Evolutionary conservation across 257 asterid genomes (phyloP).

Genomic region (Thymus mandschuricus): DNA sequence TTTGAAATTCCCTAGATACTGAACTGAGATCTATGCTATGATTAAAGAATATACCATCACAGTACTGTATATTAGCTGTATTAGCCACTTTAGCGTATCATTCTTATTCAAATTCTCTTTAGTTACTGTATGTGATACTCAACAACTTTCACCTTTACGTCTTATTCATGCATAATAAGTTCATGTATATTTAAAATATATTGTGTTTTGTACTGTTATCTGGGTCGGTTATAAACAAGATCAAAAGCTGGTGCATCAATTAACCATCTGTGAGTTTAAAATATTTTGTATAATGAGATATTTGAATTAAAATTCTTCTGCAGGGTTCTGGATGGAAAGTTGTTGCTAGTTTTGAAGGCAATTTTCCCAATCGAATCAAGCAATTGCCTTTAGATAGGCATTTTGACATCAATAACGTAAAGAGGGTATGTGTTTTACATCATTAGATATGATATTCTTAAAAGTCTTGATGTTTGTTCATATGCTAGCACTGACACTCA

Average conservation of each 20-base stretch:
- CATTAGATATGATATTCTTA: constrained; percentile 5
- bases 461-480: constrained; percentile 5
- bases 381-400: constrained; percentile 94
- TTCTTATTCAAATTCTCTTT: background rate
- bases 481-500: constrained; percentile 31
- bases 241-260: too few relatives aligned
- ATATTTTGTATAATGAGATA: too few relatives aligned
- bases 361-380: constrained; percentile 92
- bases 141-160: background rate
- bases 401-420: constrained; percentile 84
- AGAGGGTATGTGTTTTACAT: constrained; percentile 55
- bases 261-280: too few relatives aligned
- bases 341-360: constrained; percentile 97
- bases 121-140: background rate
- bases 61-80: too few relatives aligned
- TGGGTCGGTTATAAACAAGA: too few relatives aligned
- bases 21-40: background rate
- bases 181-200: too few relatives aligned
- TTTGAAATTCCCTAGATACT: background rate
- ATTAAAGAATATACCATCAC: background rate
- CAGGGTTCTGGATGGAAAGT: constrained; percentile 99
- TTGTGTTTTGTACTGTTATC: too few relatives aligned
- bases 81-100: too few relatives aligned
- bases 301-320: constrained; percentile 24
- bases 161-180: constrained; percentile 1